Evolutionary conservation across 1,139 yeast genomes (phyloP).

Genomic region (Candida tunisiensis): DNA sequence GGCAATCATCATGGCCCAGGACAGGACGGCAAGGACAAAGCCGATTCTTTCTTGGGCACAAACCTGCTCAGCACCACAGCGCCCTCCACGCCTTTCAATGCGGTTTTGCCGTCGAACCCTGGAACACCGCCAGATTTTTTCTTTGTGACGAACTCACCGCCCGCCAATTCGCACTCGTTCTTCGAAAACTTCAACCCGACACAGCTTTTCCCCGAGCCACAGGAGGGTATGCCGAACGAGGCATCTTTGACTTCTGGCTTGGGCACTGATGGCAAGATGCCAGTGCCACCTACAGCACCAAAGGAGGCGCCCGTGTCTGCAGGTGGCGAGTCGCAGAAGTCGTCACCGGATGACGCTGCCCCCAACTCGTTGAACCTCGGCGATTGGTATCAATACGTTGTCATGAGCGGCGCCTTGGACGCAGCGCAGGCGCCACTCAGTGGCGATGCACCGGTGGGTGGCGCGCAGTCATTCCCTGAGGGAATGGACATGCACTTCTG

Average conservation of each 20-base stretch:
- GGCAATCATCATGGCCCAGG: too few relatives aligned
- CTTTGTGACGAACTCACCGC: background rate
- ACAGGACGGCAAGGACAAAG: too few relatives aligned
- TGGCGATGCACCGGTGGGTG: background rate
- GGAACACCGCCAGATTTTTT: too few relatives aligned
- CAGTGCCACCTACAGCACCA: background rate
- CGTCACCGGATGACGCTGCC: too few relatives aligned
- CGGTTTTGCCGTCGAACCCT: too few relatives aligned
- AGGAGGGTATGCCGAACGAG: too few relatives aligned
- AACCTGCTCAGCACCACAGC: too few relatives aligned
- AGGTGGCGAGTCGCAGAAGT: too few relatives aligned
- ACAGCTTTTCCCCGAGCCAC: conserved; percentile 1
- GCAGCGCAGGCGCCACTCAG: background rate
- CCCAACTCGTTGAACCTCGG: background rate
- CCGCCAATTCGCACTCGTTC: background rate
- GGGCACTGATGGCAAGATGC: background rate
- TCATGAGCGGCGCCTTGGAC: background rate
- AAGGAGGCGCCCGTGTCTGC: background rate
- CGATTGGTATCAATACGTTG: background rate
- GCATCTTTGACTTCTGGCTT: background rate
- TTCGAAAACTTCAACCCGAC: background rate
- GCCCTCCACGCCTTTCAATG: too few relatives aligned
- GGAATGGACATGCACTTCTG: too few relatives aligned
- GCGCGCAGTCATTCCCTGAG: too few relatives aligned
- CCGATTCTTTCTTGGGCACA: too few relatives aligned